phyloP scores from a whole-genome alignment of 371 early-diverging fungal species.

The Mortierella sp. region DNA sequence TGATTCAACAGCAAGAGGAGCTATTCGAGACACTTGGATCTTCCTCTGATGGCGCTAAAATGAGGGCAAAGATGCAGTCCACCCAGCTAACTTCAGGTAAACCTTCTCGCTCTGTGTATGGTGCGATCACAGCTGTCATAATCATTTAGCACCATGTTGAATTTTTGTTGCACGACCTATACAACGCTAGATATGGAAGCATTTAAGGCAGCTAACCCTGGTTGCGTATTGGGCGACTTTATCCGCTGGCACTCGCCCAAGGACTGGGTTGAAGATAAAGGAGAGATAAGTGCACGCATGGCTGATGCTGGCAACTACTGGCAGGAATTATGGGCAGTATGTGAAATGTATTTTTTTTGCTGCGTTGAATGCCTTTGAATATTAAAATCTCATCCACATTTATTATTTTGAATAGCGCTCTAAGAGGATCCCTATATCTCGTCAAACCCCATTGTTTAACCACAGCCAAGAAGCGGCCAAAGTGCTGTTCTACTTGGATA shows the following conservation, averaged over 20 bases:
- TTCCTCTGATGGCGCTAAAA: constrained; percentile 75
- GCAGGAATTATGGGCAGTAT: constrained; percentile 88
- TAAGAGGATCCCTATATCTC: constrained; percentile 72
- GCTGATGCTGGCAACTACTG: constrained; percentile 84
- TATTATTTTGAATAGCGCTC: constrained; percentile 58
- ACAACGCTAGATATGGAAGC: constrained; percentile 64
- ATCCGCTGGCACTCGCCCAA: constrained; percentile 97
- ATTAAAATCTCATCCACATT: background rate
- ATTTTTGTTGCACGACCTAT: background rate
- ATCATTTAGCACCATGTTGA: background rate
- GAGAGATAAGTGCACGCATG: constrained; percentile 85
- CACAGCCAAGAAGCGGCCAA: constrained; percentile 70
- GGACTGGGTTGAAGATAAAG: constrained; percentile 75
- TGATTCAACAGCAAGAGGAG: constrained; percentile 84
- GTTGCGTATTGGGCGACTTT: constrained; percentile 85
- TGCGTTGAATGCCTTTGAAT: background rate
- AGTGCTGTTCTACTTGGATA: constrained; percentile 81
- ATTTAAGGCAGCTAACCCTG: constrained; percentile 71
- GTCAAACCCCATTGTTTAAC: constrained; percentile 89
- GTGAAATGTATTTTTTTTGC: background rate
- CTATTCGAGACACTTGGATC: constrained; percentile 84
- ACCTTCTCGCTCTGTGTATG: background rate
- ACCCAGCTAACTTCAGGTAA: constrained; percentile 80
- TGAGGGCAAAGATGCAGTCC: constrained; percentile 84
- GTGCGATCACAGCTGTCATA: background rate